A percentile compares a stretch with the other conserved stretches of the same genome.
Conservation (phyloP, 1,139 yeast species). For the Yamadazyma dushanensis region DNA sequence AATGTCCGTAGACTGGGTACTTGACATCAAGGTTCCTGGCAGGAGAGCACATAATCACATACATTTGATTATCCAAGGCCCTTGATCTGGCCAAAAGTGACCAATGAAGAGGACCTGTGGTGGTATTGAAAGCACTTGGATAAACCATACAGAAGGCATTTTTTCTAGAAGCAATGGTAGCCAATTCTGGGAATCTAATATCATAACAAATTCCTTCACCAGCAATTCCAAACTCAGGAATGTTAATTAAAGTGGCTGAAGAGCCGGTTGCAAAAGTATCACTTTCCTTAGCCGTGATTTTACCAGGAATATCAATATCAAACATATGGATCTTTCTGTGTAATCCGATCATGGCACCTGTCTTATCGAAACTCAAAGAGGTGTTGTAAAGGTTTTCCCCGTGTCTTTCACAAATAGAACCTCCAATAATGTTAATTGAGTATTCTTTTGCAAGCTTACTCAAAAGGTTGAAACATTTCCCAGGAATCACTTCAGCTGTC, state of each 20-base stretch:
- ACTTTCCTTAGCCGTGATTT: conserved; percentile 68
- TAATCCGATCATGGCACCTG: conserved; percentile 60
- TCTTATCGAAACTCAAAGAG: conserved; percentile 39
- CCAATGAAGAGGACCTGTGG: conserved; percentile 91
- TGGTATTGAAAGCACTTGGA: conserved; percentile 86
- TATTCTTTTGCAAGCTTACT: conserved; percentile 23
- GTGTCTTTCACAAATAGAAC: conserved; percentile 23
- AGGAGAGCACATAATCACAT: conserved; percentile 58
- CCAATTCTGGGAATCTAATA: conserved; percentile 76
- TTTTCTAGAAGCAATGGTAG: conserved; percentile 55
- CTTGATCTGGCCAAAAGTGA: conserved; percentile 70
- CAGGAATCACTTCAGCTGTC: conserved; percentile 25
- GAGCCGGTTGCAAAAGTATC: conserved; percentile 75
- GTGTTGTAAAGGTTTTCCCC: conserved; percentile 23
- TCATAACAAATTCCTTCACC: conserved; percentile 83
- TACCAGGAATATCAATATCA: conserved; percentile 74
- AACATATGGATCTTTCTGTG: conserved; percentile 84
- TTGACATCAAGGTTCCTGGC: conserved; percentile 70
- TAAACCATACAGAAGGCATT: conserved; percentile 66
- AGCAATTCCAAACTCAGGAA: conserved; percentile 44
- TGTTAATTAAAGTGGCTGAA: conserved; percentile 46
- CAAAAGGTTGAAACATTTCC: conserved; percentile 21
- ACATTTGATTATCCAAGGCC: conserved; percentile 81
- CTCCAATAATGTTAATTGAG: conserved; percentile 24
- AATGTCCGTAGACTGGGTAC: conserved; percentile 71